Percentiles rank a stretch among this genome's conserved stretches.
Evolutionary conservation across 1,284 basidiomycete genomes (phyloP).

Genomic region (Phylloporus gajari): DNA sequence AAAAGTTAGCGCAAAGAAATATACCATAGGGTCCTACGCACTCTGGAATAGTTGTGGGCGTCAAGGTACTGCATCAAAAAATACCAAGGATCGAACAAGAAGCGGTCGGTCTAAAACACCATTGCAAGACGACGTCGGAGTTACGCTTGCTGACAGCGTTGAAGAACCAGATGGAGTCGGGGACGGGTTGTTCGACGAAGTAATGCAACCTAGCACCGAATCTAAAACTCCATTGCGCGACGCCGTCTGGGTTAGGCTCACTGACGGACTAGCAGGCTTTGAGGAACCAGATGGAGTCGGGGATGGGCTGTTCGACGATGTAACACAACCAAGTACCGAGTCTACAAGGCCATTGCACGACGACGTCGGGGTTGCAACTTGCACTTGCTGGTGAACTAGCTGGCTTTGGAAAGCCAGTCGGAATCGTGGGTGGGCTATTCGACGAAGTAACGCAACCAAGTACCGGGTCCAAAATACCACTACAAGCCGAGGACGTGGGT

Average conservation of each 20-base stretch:
- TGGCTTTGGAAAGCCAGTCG: not conserved
- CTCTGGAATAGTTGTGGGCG: constrained; percentile 14
- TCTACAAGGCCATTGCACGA: no score
- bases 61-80: constrained; percentile 23
- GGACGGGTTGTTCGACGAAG: constrained; percentile 15
- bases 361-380: constrained; percentile 11
- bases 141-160: not conserved
- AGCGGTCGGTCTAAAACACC: constrained; percentile 18
- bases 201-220: not conserved
- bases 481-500: constrained; percentile 13
- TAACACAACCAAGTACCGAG: no score
- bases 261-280: not conserved
- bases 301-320: no score
- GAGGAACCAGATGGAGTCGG: not conserved
- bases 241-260: constrained; percentile 4
- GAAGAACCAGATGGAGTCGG: constrained; percentile 13
- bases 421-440: no score
- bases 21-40: constrained; percentile 19
- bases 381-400: not conserved
- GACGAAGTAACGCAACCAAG: constrained; percentile 15
- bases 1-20: constrained; percentile 16
- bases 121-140: constrained; percentile 13
- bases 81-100: constrained; percentile 30
- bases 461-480: constrained; percentile 31
- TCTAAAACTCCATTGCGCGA: not conserved